Conservation (phyloP, 352 stramenopile genomes). For the Phytophthora sp. region DNA sequence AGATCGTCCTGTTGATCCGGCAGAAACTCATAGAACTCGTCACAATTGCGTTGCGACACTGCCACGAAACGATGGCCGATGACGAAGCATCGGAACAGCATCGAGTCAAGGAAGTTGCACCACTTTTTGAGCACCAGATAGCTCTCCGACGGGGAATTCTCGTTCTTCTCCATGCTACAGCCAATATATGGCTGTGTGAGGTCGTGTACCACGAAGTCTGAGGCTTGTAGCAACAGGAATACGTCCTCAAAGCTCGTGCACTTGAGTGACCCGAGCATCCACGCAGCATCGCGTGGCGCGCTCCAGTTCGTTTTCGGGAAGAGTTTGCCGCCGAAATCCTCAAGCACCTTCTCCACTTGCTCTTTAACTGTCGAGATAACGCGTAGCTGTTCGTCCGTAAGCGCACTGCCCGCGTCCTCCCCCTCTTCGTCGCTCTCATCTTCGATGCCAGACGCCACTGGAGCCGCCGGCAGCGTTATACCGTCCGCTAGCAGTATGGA, state of each 20-base stretch:
- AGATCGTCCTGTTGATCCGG: conserved; percentile 71
- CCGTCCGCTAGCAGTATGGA: conserved; percentile 70
- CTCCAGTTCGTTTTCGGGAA: conserved; percentile 97
- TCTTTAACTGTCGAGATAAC: conserved; percentile 50
- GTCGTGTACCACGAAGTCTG: conserved; percentile 92
- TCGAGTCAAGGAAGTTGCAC: conserved; percentile 95
- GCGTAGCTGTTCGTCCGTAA: conserved; percentile 28
- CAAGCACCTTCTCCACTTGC: conserved; percentile 73
- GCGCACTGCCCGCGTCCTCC: conserved; percentile 24
- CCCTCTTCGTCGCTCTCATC: conserved; percentile 33
- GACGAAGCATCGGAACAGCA: conserved; percentile 96
- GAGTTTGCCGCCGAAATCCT: conserved; percentile 62
- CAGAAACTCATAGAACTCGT: conserved; percentile 93
- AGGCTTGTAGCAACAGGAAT: conserved; percentile 82
- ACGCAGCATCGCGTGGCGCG: conserved; percentile 91
- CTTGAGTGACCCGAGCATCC: conserved; percentile 89
- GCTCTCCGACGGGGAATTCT: conserved; percentile 22
- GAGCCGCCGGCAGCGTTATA: conserved; percentile 52
- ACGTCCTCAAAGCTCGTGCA: conserved; percentile 86
- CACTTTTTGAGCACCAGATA: conserved; percentile 95
- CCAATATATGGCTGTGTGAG: conserved; percentile 85
- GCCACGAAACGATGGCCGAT: conserved; percentile 76
- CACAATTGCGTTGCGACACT: conserved; percentile 92
- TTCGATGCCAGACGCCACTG: conserved; percentile 29
- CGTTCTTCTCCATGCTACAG: conserved; percentile 41